Conservation (phyloP, 768 basidiomycete genomes). For the Tricholoma hemisulphureum region DNA sequence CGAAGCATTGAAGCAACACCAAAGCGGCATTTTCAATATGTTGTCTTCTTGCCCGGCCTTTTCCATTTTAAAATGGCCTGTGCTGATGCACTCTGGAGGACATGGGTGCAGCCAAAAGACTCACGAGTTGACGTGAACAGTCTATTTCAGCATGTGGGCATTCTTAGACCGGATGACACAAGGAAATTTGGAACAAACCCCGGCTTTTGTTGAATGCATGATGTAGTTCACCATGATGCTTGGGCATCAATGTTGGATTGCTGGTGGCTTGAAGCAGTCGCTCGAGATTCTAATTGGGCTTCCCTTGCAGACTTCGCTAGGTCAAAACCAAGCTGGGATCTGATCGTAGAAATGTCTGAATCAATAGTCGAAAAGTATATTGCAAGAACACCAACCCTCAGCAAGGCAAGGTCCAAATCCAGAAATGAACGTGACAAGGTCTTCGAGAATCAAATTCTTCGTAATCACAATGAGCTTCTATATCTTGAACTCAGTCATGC, state of each 20-base stretch:
- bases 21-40: constrained; percentile 3
- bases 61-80: constrained; percentile 7
- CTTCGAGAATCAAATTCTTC: constrained; percentile 13
- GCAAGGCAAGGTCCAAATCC: not conserved
- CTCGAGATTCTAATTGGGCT: not conserved
- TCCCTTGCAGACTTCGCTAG: constrained; percentile 20
- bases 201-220: constrained; percentile 27
- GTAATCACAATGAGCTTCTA: constrained; percentile 22
- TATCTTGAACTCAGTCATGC: constrained; percentile 31
- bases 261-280: constrained; percentile 22
- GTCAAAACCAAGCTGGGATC: constrained; percentile 18
- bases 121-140: constrained; percentile 4
- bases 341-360: constrained; percentile 14
- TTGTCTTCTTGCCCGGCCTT: constrained; percentile 5
- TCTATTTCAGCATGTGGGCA: constrained; percentile 1
- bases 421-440: constrained; percentile 14
- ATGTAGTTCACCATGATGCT: constrained; percentile 19
- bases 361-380: constrained; percentile 11
- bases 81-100: constrained; percentile 2
- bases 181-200: constrained; percentile 20
- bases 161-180: constrained; percentile 23
- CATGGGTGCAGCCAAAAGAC: constrained; percentile 1
- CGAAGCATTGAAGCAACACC: constrained; percentile 16
- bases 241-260: constrained; percentile 9
- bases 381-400: too few species aligned